phyloP scores from a whole-genome alignment of 208 protist genomes.

The Phytomonas serpens region DNA sequence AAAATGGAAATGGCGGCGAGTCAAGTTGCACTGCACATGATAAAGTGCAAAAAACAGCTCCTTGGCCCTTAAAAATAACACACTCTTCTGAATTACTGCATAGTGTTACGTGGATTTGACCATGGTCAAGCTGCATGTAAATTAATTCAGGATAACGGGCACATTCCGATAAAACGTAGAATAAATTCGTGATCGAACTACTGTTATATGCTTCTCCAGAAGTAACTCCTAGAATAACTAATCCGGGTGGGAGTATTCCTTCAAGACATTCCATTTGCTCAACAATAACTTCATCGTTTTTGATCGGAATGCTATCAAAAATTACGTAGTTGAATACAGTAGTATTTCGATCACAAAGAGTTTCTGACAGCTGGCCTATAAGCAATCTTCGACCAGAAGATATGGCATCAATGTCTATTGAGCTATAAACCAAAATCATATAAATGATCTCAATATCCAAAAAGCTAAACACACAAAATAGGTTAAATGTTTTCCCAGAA shows the following conservation, averaged over 20 bases:
- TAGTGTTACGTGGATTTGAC: not conserved
- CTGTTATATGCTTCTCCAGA: not conserved
- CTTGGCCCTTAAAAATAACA: not conserved
- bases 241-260: constrained; percentile 45
- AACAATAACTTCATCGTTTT: constrained; percentile 30
- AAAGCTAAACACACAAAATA: not conserved
- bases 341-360: constrained; percentile 1
- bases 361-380: constrained; percentile 8
- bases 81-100: not conserved
- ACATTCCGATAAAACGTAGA: not conserved
- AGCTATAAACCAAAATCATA: constrained; percentile 4
- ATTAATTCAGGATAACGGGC: not conserved
- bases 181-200: not conserved
- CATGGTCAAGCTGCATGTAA: not conserved
- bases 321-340: constrained; percentile 13
- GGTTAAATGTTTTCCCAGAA: not conserved
- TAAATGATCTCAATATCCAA: constrained; percentile 1
- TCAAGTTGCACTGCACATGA: not conserved
- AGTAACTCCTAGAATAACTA: constrained; percentile 45
- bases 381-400: not conserved
- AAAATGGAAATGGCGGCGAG: not conserved
- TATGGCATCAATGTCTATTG: not conserved
- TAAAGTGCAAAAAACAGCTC: not conserved
- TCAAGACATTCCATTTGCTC: constrained; percentile 74
- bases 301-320: constrained; percentile 32